Conservation (phyloP, 129 eudicot genomes). For the Flaveria bidentis region DNA sequence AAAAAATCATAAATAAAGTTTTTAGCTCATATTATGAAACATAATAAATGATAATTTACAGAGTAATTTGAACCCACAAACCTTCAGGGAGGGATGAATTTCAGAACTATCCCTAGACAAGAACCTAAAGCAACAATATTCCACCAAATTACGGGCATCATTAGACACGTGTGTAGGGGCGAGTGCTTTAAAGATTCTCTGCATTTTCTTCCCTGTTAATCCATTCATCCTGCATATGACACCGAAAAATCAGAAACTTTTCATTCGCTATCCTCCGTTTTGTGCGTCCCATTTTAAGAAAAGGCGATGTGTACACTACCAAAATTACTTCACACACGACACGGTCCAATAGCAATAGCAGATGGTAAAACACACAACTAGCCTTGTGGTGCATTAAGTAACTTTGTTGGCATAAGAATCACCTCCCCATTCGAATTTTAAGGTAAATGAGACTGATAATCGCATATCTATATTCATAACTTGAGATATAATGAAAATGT, state of each 20-base stretch:
- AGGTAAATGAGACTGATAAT: too few relatives aligned
- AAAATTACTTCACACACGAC: not conserved
- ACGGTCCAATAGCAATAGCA: not conserved
- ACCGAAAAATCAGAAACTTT: constrained; percentile 25
- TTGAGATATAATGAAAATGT: too few relatives aligned
- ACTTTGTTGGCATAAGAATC: not conserved
- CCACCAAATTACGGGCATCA: constrained; percentile 76
- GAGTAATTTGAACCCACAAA: constrained; percentile 20
- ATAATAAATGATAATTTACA: not conserved
- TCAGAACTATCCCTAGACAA: constrained; percentile 71
- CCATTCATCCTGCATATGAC: constrained; percentile 81
- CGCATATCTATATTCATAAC: not conserved
- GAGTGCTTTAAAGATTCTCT: constrained; percentile 65
- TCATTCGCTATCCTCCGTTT: constrained; percentile 7
- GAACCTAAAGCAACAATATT: constrained; percentile 84
- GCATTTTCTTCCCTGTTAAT: constrained; percentile 70
- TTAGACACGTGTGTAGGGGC: constrained; percentile 52
- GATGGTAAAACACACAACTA: not conserved
- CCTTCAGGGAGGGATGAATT: constrained; percentile 75
- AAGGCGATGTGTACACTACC: not conserved
- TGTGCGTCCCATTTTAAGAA: not conserved
- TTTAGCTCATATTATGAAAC: constrained; percentile 16
- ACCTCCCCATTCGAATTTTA: too few relatives aligned
- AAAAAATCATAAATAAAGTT: not conserved
- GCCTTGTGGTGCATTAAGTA: not conserved